These are phyloP conservation scores for Penicillium antarcticum DNA, from an alignment of 495 filamentous ascomycete genomes.

Conservation along the genomic window DNA sequence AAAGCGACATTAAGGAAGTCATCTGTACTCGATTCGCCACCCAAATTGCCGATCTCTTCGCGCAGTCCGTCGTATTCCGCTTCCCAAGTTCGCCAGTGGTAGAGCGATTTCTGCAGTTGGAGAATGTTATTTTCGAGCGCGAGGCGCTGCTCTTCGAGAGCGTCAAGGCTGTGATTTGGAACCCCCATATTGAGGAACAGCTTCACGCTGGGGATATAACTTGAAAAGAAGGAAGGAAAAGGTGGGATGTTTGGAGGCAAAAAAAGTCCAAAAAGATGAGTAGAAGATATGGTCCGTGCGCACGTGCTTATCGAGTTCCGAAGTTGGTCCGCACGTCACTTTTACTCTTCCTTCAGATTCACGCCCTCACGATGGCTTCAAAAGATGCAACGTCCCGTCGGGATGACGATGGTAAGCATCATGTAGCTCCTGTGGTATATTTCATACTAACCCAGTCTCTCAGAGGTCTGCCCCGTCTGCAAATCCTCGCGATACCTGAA, in stretches of 20 bases:
- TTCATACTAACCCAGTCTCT: constrained; percentile 10
- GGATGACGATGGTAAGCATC: constrained; percentile 50
- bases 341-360: not conserved
- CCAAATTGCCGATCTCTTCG: constrained; percentile 63
- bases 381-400: constrained; percentile 36
- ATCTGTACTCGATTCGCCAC: constrained; percentile 44
- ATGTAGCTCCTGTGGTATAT: not conserved
- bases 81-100: constrained; percentile 86
- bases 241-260: not conserved
- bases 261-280: constrained; percentile 3
- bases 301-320: constrained; percentile 17
- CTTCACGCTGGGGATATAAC: not conserved
- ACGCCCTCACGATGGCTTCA: constrained; percentile 29
- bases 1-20: constrained; percentile 50
- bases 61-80: constrained; percentile 86
- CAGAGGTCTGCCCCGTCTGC: constrained; percentile 94
- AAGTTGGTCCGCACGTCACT: constrained; percentile 5
- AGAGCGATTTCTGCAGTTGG: constrained; percentile 71
- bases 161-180: constrained; percentile 29
- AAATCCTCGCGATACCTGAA: constrained; percentile 94
- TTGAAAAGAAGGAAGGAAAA: not conserved
- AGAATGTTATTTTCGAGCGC: constrained; percentile 72
- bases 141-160: constrained; percentile 70
- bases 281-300: constrained; percentile 18
- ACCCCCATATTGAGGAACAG: constrained; percentile 26